A percentile compares a stretch with the other conserved stretches of the same genome.
Evolutionary conservation across 768 basidiomycete species (phyloP).

Genomic region (Multifurca ochricompacta): DNA sequence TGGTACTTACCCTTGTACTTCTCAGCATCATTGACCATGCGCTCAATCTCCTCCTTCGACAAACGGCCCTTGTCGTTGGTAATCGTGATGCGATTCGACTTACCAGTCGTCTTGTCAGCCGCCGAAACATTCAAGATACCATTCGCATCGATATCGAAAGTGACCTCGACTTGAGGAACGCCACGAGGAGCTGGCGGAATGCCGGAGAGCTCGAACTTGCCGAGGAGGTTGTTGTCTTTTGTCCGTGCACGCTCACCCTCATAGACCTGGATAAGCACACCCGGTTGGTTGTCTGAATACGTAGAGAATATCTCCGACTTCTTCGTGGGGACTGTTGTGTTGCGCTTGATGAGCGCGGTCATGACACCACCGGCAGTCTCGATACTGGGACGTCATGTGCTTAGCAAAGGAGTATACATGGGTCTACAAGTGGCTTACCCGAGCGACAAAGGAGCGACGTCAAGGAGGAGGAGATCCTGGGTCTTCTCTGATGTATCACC

Average conservation of each 20-base stretch:
- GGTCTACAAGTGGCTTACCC: slow-evolving; percentile 26
- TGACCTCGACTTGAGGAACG: slow-evolving; percentile 96
- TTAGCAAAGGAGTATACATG: slow-evolving; percentile 26
- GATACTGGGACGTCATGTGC: slow-evolving; percentile 43
- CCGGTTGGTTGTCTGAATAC: slow-evolving; percentile 97
- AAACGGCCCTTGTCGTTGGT: slow-evolving; percentile 96
- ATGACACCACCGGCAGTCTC: slow-evolving; percentile 99
- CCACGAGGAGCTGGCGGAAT: slow-evolving; percentile 97
- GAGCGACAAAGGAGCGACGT: slow-evolving; percentile 82
- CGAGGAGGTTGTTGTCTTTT: slow-evolving; percentile 97
- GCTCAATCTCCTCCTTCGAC: slow-evolving; percentile 96
- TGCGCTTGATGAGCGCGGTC: slow-evolving; percentile 97
- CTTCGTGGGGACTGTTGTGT: slow-evolving; percentile 97
- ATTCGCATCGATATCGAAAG: slow-evolving; percentile 96
- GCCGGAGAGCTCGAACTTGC: slow-evolving; percentile 95
- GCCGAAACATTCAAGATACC: slow-evolving; percentile 96
- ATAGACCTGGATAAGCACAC: slow-evolving; percentile 96
- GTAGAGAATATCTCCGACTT: slow-evolving; percentile 99
- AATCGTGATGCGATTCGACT: slow-evolving; percentile 90
- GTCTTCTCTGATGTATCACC: slow-evolving; percentile 98
- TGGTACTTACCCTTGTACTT: slow-evolving; percentile 67
- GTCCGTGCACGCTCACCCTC: slow-evolving; percentile 98
- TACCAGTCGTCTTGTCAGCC: slow-evolving; percentile 93
- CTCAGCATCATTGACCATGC: slow-evolving; percentile 94
- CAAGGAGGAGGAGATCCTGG: slow-evolving; percentile 90